Evolutionary conservation across 2,329 filamentous ascomycete genomes (phyloP), one percentile per base, ranked within the genome.

Genomic region (Pyrenophora teres): DNA sequence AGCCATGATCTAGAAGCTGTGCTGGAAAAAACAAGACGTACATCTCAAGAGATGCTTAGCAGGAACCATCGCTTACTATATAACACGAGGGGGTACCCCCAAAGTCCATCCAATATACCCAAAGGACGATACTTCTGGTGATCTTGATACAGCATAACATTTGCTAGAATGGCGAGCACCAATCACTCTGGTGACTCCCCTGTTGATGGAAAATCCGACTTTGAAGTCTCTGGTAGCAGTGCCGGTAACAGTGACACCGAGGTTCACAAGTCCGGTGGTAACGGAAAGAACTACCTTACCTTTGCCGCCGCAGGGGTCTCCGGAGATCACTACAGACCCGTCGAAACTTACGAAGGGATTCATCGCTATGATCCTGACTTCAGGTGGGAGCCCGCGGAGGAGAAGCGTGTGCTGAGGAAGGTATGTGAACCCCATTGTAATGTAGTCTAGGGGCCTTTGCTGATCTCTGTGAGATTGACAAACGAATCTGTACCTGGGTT

Each of bases 281-380:
- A 43, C 15, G 35, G 52, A 41, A 54, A 53, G 35, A 54, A 68
- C 19, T 65, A 65, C 6, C 63, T 64, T 21, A 70, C 74, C 38
- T 78, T 77, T 55, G 68, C 59, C 18, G 62, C 63, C 3, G 50
- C 61, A n/a, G 74, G 72, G 2, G 56, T 77, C 10, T 66, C 70
- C 3, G 56, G 69, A 23, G 48, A 54, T 12, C 69, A 70, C 31
- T 82, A 83, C 57, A 76, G 76, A 52, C 82, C 81, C 0, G 79
- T 83, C n/a, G 76, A 77, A 2, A 70, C 70, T 6, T 87, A 87
- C 59, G 84, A 87, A 61, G 82, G 83, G 3, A 69, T 76, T 7
- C 83, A 86, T 67, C 76, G 83, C 42, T 86, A 80, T 63, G 83
- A 87, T 58, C 83, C 83, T 0, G 65, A 74, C 1, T 82, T 80